Evolutionary conservation across 306 rosid genomes (phyloP), one percentile per base, ranked within the genome.

Genomic region (Glycine soja): DNA sequence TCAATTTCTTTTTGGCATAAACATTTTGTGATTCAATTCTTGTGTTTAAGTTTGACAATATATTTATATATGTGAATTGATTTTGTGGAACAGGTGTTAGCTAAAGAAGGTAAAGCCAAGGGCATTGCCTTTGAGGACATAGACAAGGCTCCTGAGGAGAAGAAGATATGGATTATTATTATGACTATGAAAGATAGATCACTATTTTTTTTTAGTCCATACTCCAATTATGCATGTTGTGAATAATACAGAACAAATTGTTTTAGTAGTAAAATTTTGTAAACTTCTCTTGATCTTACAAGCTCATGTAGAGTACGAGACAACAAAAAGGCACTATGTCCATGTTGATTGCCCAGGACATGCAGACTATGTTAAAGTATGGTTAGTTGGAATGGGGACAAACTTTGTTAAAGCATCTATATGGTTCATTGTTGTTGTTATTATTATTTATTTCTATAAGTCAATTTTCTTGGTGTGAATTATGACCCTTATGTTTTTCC

Each of bases 271-370:
- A 6, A 30, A 32, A 42, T 71, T 24, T 56, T 12, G 24, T 54
- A 16, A 56, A 12, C 30, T 54, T 71, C 72, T 59, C 62, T 50
- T 70, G 50, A 77, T 71, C 63, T 83, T 82, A 46, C 79, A 96
- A 98, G 99, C 97, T 80, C 99, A 96, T 76, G 99, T 96, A 0
- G 99, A 96, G 87, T 93, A 94, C 40, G 99, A 96, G 82, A 96
- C 99, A 71, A 56, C 85, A 43, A 96, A 92, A 82, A 88, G 99
- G 47, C 99, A 95, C 71, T 95, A 95, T 81, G 99, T 98, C 0
- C 99, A 95, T 57, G 99, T 95, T 59, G 99, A 95, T 85, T 95
- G 99, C 84, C 98, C 99, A 1, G 99, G 99, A 72, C 99, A 95
- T 30, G 99, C 99, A 19, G 99, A 95, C 70, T 95, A 95, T 88